Evolutionary conservation across 257 asterid species (phyloP).

Genomic region (Jacaranda mimosifolia): DNA sequence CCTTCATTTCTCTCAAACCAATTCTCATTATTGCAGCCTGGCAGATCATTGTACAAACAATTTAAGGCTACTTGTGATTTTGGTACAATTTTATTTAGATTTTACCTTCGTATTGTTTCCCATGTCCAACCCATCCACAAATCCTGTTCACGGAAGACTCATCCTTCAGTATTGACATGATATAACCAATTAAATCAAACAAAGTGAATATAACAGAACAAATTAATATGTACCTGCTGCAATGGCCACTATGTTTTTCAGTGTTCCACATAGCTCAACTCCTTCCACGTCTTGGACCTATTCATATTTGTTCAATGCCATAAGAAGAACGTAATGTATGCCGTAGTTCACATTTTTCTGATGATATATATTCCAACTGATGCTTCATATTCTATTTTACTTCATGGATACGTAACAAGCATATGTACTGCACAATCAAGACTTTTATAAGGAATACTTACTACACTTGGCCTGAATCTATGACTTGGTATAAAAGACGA

Average conservation of each 20-base stretch:
- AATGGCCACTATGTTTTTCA: conserved; percentile 84
- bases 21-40: conserved; percentile 98
- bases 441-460: no score
- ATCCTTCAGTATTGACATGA: conserved; percentile 7
- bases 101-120: conserved; percentile 92
- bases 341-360: not conserved
- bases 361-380: no score
- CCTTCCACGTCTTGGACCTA: conserved; percentile 98
- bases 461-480: no score
- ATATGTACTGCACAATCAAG: no score
- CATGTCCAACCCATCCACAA: conserved; percentile 95
- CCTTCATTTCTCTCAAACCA: conserved; percentile 94
- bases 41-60: conserved; percentile 26
- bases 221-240: conserved; percentile 70
- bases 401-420: no score
- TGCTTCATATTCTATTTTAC: no score
- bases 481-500: no score
- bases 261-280: conserved; percentile 91
- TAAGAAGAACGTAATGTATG: not conserved
- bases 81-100: conserved; percentile 5
- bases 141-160: conserved; percentile 52
- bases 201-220: conserved; percentile 23
- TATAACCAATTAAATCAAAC: not conserved
- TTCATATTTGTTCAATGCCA: conserved; percentile 30
- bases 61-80: conserved; percentile 8